A percentile compares a stretch with the other conserved stretches of the same genome.
phyloP scores from a whole-genome alignment of 208 protist species.

The Wallacemonas collosoma region DNA sequence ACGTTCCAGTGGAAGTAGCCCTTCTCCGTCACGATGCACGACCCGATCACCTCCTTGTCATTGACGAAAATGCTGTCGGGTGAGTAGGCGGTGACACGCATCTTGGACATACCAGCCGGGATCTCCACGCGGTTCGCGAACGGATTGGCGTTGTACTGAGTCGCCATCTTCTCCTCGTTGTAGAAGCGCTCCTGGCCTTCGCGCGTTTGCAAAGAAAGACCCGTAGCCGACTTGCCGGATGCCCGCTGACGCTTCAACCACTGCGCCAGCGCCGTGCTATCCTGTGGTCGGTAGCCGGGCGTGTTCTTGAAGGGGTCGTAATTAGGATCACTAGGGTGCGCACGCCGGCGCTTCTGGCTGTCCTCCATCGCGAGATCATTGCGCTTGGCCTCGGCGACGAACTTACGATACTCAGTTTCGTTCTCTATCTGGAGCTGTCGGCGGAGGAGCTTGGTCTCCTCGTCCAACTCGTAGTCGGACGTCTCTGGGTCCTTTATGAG shows the following conservation, averaged over 20 bases:
- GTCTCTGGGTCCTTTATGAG: slow-evolving; percentile 53
- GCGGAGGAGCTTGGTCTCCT: slow-evolving; percentile 76
- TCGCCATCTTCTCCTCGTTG: slow-evolving; percentile 93
- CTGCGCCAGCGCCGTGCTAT: slow-evolving; percentile 77
- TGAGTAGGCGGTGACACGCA: slow-evolving; percentile 83
- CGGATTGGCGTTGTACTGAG: slow-evolving; percentile 88
- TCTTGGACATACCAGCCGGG: slow-evolving; percentile 71
- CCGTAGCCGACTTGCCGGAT: slow-evolving; percentile 76
- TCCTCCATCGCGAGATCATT: slow-evolving; percentile 58
- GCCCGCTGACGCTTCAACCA: slow-evolving; percentile 89
- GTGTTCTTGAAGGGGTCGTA: slow-evolving; percentile 90
- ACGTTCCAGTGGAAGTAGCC: slow-evolving; percentile 90
- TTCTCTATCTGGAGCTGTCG: slow-evolving; percentile 89
- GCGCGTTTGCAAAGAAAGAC: slow-evolving; percentile 71
- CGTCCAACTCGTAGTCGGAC: slow-evolving; percentile 82
- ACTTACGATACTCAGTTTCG: slow-evolving; percentile 87
- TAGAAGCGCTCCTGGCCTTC: slow-evolving; percentile 91
- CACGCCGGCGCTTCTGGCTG: slow-evolving; percentile 66
- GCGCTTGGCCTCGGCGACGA: slow-evolving; percentile 81
- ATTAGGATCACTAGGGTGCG: slow-evolving; percentile 85
- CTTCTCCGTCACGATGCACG: slow-evolving; percentile 89
- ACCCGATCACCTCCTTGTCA: slow-evolving; percentile 90
- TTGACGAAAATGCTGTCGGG: slow-evolving; percentile 90
- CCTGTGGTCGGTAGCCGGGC: slow-evolving; percentile 84
- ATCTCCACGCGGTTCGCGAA: slow-evolving; percentile 84